Conservation (phyloP, 2,329 filamentous ascomycete species). For the Rugonectria rugulosa region DNA sequence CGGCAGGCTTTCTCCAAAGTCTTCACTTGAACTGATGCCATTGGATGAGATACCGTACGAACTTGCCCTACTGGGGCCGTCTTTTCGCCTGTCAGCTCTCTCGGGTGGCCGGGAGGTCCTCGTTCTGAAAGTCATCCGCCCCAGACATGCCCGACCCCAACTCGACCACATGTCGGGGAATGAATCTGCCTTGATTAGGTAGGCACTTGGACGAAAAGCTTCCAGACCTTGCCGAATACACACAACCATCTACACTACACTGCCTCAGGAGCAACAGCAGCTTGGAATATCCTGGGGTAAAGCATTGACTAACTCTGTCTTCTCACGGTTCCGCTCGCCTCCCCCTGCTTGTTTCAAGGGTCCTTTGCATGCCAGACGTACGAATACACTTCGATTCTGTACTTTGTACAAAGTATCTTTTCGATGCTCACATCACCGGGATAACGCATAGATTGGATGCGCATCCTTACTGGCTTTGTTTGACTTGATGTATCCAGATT, state of each 20-base stretch:
- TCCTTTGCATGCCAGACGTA: conserved; percentile 24
- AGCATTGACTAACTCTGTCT: conserved; percentile 18
- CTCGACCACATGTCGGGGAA: not conserved
- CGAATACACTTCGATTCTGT: conserved; percentile 15
- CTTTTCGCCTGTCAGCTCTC: conserved; percentile 20
- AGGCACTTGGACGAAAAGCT: conserved; percentile 11
- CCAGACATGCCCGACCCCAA: conserved; percentile 9
- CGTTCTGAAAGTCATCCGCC: conserved; percentile 6
- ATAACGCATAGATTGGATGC: conserved; percentile 27
- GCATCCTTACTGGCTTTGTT: conserved; percentile 18
- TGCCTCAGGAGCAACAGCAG: not conserved
- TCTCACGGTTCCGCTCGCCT: conserved; percentile 14
- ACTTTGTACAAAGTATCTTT: conserved; percentile 22
- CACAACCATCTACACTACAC: conserved; percentile 8
- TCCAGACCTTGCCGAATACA: conserved; percentile 2
- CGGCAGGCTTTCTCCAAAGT: conserved; percentile 22
- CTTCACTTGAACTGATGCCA: not conserved
- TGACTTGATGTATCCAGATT: conserved; percentile 25
- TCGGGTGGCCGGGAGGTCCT: conserved; percentile 17
- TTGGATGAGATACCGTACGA: conserved; percentile 14
- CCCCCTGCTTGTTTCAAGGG: conserved; percentile 25
- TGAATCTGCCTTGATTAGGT: not conserved
- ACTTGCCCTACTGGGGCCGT: conserved; percentile 17
- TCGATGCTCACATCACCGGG: conserved; percentile 22
- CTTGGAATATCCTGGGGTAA: conserved; percentile 7